Base-by-base conservation (phyloP, 2,329 filamentous ascomycete species). In the Metarhizium guizhouense region DNA sequence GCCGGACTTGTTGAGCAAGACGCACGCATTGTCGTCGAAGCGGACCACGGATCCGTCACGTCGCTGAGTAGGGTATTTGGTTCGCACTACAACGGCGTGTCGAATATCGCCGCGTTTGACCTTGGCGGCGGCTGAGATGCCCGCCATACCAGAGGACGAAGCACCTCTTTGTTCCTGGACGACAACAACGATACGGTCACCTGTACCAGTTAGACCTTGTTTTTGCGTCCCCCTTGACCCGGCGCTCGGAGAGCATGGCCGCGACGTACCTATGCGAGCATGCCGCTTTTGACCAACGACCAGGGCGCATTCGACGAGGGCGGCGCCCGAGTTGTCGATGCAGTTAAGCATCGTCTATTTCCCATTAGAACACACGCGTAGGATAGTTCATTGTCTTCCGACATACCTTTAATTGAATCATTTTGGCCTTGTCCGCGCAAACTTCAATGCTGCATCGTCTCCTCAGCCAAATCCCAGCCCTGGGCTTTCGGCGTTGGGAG, bases 301-400 rank as follows among this genome's bases (percentile, higher is more conserved):
- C 70, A 93, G 87, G 71, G 88, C 89, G 76, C 94, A 99, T 78
- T 99, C 94, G 75, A 97, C 94, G 63, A 99, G 81, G 66, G 94
- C 92, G 64, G 94, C 94, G 70, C 94, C 94, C 62, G 94, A 97
- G 80, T 96, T 99, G 86, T 99, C 94, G 84, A 99, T 97, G 86
- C 94, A 97, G 76, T 94, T 96, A 67, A 99, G 83, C 84, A 99
- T 90, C 70, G 92, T 88, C 94, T 96, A 64, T 38, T 34, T 0
- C 53, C 67, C 14, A 66, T 61, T 16, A 54, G 30, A 52, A 36
- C 25, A 20, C 36, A 47, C 18, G 29, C 7, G n/a, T 20, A 47
- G 8, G 14, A 20, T 4, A 13, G 29, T 2, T n/a, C 6, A 42
- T 8, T 36, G 13, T 16, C 7, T 5, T 11, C 10, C 14, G 18